Conservation (phyloP, 2,329 filamentous ascomycete genomes). For the Bimuria novae-zelandiae region DNA sequence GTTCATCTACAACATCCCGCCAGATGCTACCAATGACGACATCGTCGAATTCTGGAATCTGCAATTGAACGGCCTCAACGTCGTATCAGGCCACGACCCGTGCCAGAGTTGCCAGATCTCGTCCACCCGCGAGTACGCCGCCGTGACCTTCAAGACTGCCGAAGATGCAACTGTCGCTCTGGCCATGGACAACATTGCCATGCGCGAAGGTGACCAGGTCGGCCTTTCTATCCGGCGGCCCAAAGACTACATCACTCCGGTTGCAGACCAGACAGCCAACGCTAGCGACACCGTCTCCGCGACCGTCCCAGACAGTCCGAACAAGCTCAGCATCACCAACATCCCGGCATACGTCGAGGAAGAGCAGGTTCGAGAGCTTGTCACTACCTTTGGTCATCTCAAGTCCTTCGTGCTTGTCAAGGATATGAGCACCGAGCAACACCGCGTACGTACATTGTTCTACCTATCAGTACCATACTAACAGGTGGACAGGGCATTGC, state of each 20-base stretch:
- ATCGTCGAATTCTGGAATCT: conserved; percentile 90
- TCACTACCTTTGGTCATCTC: conserved; percentile 88
- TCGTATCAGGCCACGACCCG: conserved; percentile 80
- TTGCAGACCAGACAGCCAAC: conserved; percentile 64
- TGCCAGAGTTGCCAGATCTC: conserved; percentile 84
- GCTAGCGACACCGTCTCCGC: conserved; percentile 78
- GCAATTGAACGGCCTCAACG: conserved; percentile 94
- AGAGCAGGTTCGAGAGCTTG: conserved; percentile 86
- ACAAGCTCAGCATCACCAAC: conserved; percentile 93
- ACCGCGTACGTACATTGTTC: conserved; percentile 66
- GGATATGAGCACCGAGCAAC: conserved; percentile 82
- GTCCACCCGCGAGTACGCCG: conserved; percentile 76
- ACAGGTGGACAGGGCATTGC: conserved; percentile 73
- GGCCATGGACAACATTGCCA: conserved; percentile 85
- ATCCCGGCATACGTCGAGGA: conserved; percentile 87
- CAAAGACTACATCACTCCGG: conserved; percentile 95
- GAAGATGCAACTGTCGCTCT: conserved; percentile 89
- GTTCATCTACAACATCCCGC: conserved; percentile 81
- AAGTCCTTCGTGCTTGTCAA: conserved; percentile 92
- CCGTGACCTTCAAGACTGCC: conserved; percentile 87
- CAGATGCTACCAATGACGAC: conserved; percentile 72
- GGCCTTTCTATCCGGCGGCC: conserved; percentile 82
- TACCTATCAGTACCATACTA: conserved; percentile 12
- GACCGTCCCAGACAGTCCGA: conserved; percentile 85
- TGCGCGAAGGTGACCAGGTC: conserved; percentile 65